These are phyloP conservation scores for Sphaerobolus stellatus DNA, from an alignment of 1,284 basidiomycete species.

Conservation along the genomic window DNA sequence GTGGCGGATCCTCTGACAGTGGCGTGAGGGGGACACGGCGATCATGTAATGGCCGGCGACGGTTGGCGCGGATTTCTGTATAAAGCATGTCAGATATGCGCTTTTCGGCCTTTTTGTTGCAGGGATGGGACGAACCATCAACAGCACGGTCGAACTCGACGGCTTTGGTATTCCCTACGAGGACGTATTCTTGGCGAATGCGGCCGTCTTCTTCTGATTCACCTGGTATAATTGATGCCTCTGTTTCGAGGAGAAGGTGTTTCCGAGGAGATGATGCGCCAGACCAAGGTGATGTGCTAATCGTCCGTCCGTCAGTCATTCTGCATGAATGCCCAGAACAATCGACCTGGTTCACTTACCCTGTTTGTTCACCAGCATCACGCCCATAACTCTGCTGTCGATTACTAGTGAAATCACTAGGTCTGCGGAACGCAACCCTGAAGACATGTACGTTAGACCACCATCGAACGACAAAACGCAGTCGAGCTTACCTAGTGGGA, in stretches of 20 bases:
- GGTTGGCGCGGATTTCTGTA: conserved; percentile 63
- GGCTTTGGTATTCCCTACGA: conserved; percentile 71
- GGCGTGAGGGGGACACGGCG: conserved; percentile 47
- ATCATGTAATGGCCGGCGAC: conserved; percentile 57
- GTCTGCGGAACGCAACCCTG: conserved; percentile 8
- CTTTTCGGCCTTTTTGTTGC: conserved; percentile 6
- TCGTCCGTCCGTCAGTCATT: background rate
- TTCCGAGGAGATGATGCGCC: conserved; percentile 9
- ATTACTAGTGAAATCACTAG: conserved; percentile 1
- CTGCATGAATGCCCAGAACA: background rate
- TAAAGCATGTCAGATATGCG: conserved; percentile 11
- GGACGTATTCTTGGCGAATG: conserved; percentile 72
- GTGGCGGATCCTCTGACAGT: conserved; percentile 36
- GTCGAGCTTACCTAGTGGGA: background rate
- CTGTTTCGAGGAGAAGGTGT: conserved; percentile 39
- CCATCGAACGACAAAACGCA: background rate
- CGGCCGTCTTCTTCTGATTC: conserved; percentile 79
- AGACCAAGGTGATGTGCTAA: conserved; percentile 5
- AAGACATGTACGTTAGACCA: background rate
- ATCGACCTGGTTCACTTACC: background rate
- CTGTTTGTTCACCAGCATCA: background rate
- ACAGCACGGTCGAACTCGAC: conserved; percentile 77
- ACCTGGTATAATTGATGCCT: conserved; percentile 72
- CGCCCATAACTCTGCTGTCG: conserved; percentile 10
- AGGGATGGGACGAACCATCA: conserved; percentile 52